Evolutionary conservation across 441 rosid genomes (phyloP), one percentile per base, ranked within the genome.

Genomic region (Geranium incanum): DNA sequence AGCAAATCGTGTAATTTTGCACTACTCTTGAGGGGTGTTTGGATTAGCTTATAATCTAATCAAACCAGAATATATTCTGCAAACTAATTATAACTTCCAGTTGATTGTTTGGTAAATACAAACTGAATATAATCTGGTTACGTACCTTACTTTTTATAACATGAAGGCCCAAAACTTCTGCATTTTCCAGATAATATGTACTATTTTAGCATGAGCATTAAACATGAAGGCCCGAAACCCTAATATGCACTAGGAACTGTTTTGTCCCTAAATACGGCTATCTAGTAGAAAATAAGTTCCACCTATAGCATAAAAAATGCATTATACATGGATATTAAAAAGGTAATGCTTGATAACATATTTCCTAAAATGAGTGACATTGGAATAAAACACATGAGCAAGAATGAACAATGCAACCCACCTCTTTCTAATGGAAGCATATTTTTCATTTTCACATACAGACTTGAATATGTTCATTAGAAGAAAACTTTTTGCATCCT

Each of bases 401-500:
- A 66, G 74, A 72, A 36, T 18, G 37, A 68, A 50, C 67, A 13
- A 21, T 68, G 43, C 21, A 36, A 62, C 79, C 55, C 84, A 95
- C 99, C 87, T 90, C 76, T 86, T 89, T 82, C 92, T 85, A 76
- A 92, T 92, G 74, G 86, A 78, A 78, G 84, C 82, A 81, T 89
- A 95, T 79, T 77, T 88, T 80, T 86, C 88, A 75, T 90, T 89
- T 81, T 88, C 96, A 83, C 90, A 87, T 63, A 92, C 77, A 64
- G 93, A 86, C 80, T 85, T 89, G 86, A 85, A 86, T 77, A 92
- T 71, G 71, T 92, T 92, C 75, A 82, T 78, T 55, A 95, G 96
- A 80, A 92, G 97, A 85, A 88, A 90, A 83, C 96, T 84, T 71
- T 87, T 85, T 74, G 98, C 92, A 72, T 88, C 91, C 81, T 89